Evolutionary conservation across 2,329 filamentous ascomycete genomes (phyloP).

Genomic region (Pseudopyricularia javanii): DNA sequence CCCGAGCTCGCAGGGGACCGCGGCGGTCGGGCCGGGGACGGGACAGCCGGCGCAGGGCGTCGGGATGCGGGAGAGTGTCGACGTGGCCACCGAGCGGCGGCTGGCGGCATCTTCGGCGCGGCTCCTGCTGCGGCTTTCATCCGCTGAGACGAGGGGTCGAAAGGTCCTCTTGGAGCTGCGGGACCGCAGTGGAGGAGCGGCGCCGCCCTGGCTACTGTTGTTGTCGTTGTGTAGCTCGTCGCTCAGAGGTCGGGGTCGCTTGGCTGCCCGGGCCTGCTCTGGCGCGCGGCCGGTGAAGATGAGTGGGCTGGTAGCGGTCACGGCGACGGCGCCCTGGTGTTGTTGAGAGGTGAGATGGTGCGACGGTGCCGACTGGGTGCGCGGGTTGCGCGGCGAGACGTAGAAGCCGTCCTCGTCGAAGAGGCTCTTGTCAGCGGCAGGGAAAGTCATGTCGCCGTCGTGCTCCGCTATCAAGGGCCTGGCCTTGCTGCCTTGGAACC

Average conservation of each 20-base stretch:
- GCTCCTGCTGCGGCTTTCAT: neutral
- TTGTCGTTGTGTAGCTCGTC: too few relatives aligned
- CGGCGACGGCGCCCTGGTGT: neutral
- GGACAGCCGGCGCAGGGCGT: neutral
- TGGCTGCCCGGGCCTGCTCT: neutral
- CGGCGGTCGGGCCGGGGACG: neutral
- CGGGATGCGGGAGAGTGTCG: neutral
- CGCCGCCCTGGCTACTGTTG: too few relatives aligned
- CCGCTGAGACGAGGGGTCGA: too few relatives aligned
- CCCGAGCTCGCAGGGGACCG: neutral
- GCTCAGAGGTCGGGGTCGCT: neutral
- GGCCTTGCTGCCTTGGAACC: neutral
- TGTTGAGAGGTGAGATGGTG: neutral
- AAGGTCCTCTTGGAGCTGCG: too few relatives aligned
- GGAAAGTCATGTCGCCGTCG: neutral
- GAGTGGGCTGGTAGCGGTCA: neutral
- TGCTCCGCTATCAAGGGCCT: neutral
- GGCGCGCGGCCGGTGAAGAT: neutral
- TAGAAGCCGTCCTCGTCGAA: conserved; percentile 3
- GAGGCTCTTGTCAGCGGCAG: neutral
- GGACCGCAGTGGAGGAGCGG: too few relatives aligned
- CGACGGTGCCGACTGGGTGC: neutral
- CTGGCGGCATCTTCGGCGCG: neutral
- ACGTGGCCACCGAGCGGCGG: neutral
- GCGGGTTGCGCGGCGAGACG: neutral